Evolutionary conservation across 140 eudicot species (phyloP).

Genomic region (Oenanthe javanica): DNA sequence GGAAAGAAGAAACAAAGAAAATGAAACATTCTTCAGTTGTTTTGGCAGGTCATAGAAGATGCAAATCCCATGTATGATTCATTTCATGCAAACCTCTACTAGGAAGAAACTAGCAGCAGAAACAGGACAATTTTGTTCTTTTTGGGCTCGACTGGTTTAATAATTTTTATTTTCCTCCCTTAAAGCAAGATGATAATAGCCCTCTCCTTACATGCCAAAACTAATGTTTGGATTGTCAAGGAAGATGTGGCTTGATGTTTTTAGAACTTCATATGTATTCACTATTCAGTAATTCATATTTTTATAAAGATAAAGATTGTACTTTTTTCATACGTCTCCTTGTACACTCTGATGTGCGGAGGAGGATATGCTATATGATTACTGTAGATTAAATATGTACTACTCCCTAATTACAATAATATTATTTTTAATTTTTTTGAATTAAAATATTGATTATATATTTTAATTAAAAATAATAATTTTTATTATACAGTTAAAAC

Average conservation of each 20-base stretch:
- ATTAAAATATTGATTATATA: no score
- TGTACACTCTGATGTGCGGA: no score
- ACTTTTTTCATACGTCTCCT: not conserved
- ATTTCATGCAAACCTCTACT: not conserved
- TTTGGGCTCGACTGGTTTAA: not conserved
- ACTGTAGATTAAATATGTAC: no score
- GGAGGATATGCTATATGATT: no score
- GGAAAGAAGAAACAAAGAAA: conserved; percentile 71
- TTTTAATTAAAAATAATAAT: no score
- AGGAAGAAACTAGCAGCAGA: not conserved
- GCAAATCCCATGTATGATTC: conserved; percentile 35
- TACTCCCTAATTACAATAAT: no score
- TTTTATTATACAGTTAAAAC: no score
- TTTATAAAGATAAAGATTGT: not conserved
- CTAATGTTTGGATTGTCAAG: conserved; percentile 9
- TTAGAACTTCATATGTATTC: not conserved
- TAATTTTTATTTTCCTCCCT: not conserved
- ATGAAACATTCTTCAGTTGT: conserved; percentile 41
- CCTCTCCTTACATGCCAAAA: conserved; percentile 58
- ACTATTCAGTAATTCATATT: not conserved
- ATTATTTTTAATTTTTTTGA: no score
- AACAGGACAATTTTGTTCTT: conserved; percentile 2
- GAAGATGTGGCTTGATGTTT: conserved; percentile 52
- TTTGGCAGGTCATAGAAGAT: conserved; percentile 42
- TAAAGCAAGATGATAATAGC: conserved; percentile 28